These are phyloP conservation scores for Hydnum rufescens DNA, from an alignment of 768 basidiomycete genomes.

Conservation along the genomic window DNA sequence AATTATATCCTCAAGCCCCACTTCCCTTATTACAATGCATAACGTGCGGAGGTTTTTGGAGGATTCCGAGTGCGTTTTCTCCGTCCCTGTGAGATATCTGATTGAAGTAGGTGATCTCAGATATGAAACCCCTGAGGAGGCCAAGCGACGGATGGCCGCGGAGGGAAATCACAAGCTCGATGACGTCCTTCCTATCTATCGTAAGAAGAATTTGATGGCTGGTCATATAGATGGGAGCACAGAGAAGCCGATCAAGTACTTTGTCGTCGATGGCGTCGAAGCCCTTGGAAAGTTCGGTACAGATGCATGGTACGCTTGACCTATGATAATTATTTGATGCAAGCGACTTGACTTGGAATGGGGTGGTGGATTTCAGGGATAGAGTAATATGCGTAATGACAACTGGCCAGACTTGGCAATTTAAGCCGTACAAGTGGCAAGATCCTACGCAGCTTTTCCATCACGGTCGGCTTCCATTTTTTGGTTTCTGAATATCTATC, in stretches of 20 bases:
- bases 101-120: constrained; percentile 18
- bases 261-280: constrained; percentile 82
- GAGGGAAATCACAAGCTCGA: constrained; percentile 60
- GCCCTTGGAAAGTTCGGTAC: constrained; percentile 80
- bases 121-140: constrained; percentile 59
- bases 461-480: constrained; percentile 38
- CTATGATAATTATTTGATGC: neutral
- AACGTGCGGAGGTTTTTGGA: constrained; percentile 90
- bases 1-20: constrained; percentile 90
- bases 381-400: constrained; percentile 96
- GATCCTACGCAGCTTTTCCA: constrained; percentile 86
- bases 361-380: too few species aligned
- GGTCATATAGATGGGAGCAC: constrained; percentile 21
- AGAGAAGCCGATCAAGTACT: constrained; percentile 35
- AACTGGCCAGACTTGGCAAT: constrained; percentile 97
- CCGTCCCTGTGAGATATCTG: neutral
- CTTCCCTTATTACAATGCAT: constrained; percentile 91
- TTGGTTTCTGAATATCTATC: neutral
- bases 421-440: constrained; percentile 89
- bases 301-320: constrained; percentile 47
- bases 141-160: constrained; percentile 30
- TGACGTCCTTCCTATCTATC: constrained; percentile 75
- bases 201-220: constrained; percentile 47
- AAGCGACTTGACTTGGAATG: too few species aligned
- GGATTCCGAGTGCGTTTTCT: constrained; percentile 45